Evolutionary conservation across 352 stramenopile genomes (phyloP), one percentile per base, ranked within the genome.

Genomic region (Pythium pectinolyticum): DNA sequence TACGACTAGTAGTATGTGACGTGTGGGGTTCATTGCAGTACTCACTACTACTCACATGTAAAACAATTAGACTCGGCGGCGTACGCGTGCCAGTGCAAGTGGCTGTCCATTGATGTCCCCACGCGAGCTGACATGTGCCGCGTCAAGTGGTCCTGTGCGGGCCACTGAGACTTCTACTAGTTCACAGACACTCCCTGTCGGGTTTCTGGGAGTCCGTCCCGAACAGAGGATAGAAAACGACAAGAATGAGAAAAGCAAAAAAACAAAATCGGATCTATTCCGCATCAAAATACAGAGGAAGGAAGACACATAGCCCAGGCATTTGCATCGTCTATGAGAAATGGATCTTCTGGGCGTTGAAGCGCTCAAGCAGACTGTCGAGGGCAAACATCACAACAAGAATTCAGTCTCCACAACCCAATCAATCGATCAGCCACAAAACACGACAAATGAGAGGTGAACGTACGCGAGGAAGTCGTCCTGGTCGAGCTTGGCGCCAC

Each of bases 291-390:
- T n/a, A n/a, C n/a, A n/a, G n/a, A n/a, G n/a, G n/a, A n/a, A n/a
- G n/a, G n/a, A n/a, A n/a, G n/a, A n/a, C n/a, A n/a, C n/a, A n/a
- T n/a, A n/a, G n/a, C n/a, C n/a, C n/a, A n/a, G n/a, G n/a, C n/a
- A n/a, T n/a, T n/a, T n/a, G n/a, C n/a, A n/a, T 47, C 32, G 51
- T 60, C 71, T 85, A 92, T 8, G 89, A 95, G 81, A 99, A 99
- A 74, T 99, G 96, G 65, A 99, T 97, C 50, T 97, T 94, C 59
- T 89, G 94, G 22, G 89, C 79, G 67, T 99, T 98, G 76, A 99
- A 99, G 52, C 97, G 92, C 47, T 95, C 88, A 22, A 99, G 81
- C 30, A 99, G 61, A 20, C 83, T 94, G 56, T 24, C 51, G 15
- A 49, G 30, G 43, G 37, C 12, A 1, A 63, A 58, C 25, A 56